Evolutionary conservation across 768 basidiomycete genomes (phyloP), one percentile per base, ranked within the genome.

Genomic region (Krasilnikovozyma curviuscula): DNA sequence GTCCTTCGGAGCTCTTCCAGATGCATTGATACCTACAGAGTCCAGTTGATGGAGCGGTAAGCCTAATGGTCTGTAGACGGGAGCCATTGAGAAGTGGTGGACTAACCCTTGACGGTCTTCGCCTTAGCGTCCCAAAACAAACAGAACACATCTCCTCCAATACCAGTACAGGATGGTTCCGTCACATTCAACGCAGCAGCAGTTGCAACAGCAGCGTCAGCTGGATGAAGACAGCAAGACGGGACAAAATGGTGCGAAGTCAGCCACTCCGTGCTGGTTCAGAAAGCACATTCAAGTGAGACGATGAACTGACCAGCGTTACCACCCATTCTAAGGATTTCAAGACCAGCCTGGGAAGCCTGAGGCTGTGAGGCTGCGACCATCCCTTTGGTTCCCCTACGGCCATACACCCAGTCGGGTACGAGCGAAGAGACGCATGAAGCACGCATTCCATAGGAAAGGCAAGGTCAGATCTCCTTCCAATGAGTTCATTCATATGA

Each of bases 1-100:
- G 44, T 77, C 82, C 45, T 74, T 70, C 4, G 91, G 93, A 9
- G 89, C 76, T 52, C 70, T 77, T 10, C 93, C 91, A 0, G 88
- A 91, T 10, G 88, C 93, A 55, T 98, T 98, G 53, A 97, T 38
- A 28, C 31, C n/a, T 27, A 74, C 75, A 44, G 69, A 66, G 13
- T 75, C 74, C 32, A 76, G 65, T 62, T 85, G 72, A 29, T 82
- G 80, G 29, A 93, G 67, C n/a, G 3, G 72, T 75, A 19, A 97
- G 67, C 44, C 77, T 82, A 47, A 74, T 70, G 5, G 89, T 91
- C 10, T 89, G 76, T 52, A 69, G 77, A 10, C 91, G 89, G 0
- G 88, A 91, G 12, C 86, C 91, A 55, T 97, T 97, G 50, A 97
- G 65, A 3, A 78, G n/a, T n/a, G n/a, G n/a, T n/a, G n/a, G n/a